Evolutionary conservation across 495 filamentous ascomycete species (phyloP), one percentile per base, ranked within the genome.

Genomic region (Neurospora sp.): DNA sequence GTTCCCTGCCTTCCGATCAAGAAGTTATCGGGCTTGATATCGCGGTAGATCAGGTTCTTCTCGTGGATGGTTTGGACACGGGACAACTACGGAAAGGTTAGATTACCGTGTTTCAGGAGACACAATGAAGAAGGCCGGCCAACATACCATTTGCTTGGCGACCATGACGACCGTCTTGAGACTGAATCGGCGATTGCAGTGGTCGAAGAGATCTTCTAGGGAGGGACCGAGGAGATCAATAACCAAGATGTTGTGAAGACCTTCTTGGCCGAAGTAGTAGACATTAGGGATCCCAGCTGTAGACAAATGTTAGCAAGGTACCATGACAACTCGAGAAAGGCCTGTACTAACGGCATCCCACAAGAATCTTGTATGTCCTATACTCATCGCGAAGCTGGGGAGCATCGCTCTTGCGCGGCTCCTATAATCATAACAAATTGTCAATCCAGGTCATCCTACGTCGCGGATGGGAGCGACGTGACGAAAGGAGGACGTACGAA

Each of bases 21-120:
- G 85, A 99, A 99, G 84, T 99, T 99, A 84, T 99, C 96, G 15
- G 96, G 96, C 82, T 99, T 99, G 85, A 99, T 99, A 80, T 99
- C 96, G 72, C 96, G 92, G 82, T 99, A 99, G 78, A 99, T 99
- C 45, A 98, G 87, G 81, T 99, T 99, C 89, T 98, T 99, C 84
- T 99, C 96, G 83, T 99, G 96, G 74, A 99, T 99, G 0, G 96
- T 99, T 88, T 99, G 96, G 36, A 99, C 96, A 72, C 96, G 89
- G 43, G 96, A 99, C 48, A 99, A 88, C 94, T 79, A 74, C 13
- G 43, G 4, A 71, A 70, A 19, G 45, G 38, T 71, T 74, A 76
- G 75, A 69, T 31, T 66, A 34, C 28, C 54, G 69, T 62, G 70
- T 37, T 70, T 71, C n/a, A 48, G 39, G n/a, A 4, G 21, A 40